phyloP scores from a whole-genome alignment of 495 filamentous ascomycete genomes.

The Aspergillus baeticus region DNA sequence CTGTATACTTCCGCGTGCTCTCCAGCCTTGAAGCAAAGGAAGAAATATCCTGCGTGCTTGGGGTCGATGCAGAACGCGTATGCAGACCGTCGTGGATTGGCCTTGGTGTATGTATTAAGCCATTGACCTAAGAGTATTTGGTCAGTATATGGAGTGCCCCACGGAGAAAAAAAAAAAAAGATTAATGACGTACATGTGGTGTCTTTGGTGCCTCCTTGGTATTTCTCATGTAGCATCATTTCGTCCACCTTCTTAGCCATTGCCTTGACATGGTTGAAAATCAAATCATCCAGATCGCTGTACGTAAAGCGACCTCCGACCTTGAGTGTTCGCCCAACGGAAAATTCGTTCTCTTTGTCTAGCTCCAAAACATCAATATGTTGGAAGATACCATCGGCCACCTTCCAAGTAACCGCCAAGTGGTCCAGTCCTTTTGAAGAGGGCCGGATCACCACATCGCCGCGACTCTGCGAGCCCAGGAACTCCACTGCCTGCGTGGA shows the following conservation, averaged over 20 bases:
- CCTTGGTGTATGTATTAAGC: slow-evolving; percentile 91
- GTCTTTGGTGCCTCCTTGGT: slow-evolving; percentile 71
- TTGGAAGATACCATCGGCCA: slow-evolving; percentile 90
- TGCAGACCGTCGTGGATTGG: slow-evolving; percentile 88
- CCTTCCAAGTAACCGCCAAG: slow-evolving; percentile 96
- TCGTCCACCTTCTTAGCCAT: slow-evolving; percentile 98
- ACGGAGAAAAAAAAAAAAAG: slow-evolving; percentile 7
- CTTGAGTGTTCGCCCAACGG: slow-evolving; percentile 77
- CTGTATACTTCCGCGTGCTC: slow-evolving; percentile 64
- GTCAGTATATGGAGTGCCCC: slow-evolving; percentile 3
- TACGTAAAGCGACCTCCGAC: slow-evolving; percentile 87
- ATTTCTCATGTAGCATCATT: slow-evolving; percentile 90
- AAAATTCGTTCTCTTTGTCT: slow-evolving; percentile 95
- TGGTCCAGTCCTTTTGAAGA: slow-evolving; percentile 94
- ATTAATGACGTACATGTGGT: slow-evolving; percentile 71
- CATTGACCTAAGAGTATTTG: slow-evolving; percentile 72
- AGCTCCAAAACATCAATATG: slow-evolving; percentile 96
- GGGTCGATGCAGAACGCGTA: slow-evolving; percentile 94
- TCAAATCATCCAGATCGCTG: slow-evolving; percentile 94
- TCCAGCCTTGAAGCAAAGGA: slow-evolving; percentile 91
- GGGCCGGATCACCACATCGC: slow-evolving; percentile 92
- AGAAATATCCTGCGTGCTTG: slow-evolving; percentile 92
- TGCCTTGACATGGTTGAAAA: slow-evolving; percentile 93
- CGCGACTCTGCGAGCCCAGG: slow-evolving; percentile 75
- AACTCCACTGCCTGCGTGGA: slow-evolving; percentile 91